Percentiles rank a stretch among this genome's conserved stretches.
Conservation (phyloP, 1,284 basidiomycete genomes). For the Sanghuangporus baumii region DNA sequence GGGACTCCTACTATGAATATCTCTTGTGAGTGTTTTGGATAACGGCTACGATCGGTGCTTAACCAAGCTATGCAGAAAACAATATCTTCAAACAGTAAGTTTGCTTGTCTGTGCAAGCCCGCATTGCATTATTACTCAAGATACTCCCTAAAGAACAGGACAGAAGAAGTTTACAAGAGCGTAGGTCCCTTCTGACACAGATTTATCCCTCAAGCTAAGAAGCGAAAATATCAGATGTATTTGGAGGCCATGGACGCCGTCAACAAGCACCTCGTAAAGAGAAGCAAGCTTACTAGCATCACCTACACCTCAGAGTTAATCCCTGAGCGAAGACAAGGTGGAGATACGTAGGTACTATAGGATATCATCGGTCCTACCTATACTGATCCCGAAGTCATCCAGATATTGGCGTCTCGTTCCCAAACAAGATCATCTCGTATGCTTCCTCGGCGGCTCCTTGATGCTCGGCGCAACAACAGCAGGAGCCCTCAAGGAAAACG, state of each 20-base stretch:
- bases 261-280: slow-evolving; percentile 68
- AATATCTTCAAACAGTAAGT: slow-evolving; percentile 70
- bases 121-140: slow-evolving; percentile 4
- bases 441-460: slow-evolving; percentile 89
- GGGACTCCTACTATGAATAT: slow-evolving; percentile 95
- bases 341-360: slow-evolving; percentile 41
- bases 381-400: slow-evolving; percentile 13
- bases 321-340: slow-evolving; percentile 42
- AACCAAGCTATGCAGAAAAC: slow-evolving; percentile 52
- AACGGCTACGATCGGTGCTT: not conserved
- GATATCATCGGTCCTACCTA: not conserved
- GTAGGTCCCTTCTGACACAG: slow-evolving; percentile 33
- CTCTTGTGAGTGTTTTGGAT: slow-evolving; percentile 51
- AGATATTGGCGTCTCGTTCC: slow-evolving; percentile 69
- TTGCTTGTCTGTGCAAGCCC: not conserved
- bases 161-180: slow-evolving; percentile 75
- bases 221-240: slow-evolving; percentile 61
- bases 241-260: slow-evolving; percentile 79
- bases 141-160: slow-evolving; percentile 47
- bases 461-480: slow-evolving; percentile 84
- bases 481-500: slow-evolving; percentile 39
- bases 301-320: slow-evolving; percentile 82
- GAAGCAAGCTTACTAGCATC: slow-evolving; percentile 52
- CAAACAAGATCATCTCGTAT: slow-evolving; percentile 95
- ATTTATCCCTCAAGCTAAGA: not conserved